phyloP scores from a whole-genome alignment of 1,139 yeast species.

The Suzukiozyma palmioleophila region DNA sequence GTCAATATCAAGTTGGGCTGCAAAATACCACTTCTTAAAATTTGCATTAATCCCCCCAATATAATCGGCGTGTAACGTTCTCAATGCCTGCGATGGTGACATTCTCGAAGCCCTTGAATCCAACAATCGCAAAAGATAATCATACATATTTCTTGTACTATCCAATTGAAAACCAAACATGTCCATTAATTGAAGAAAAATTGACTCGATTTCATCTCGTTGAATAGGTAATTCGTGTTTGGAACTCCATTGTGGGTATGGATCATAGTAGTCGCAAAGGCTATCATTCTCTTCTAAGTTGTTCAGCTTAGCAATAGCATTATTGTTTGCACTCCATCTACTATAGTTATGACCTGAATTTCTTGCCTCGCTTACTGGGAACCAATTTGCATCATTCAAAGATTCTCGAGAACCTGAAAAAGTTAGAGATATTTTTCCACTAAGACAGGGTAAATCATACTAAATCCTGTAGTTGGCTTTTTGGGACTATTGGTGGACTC shows the following conservation, averaged over 20 bases:
- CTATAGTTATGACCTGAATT: conserved; percentile 42
- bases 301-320: conserved; percentile 14
- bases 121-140: conserved; percentile 54
- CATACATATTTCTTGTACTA: conserved; percentile 61
- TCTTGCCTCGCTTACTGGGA: conserved; percentile 49
- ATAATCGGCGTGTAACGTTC: conserved; percentile 65
- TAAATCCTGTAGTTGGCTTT: conserved; percentile 15
- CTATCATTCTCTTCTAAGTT: conserved; percentile 38
- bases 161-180: conserved; percentile 69
- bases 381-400: conserved; percentile 10
- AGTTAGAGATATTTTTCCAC: conserved; percentile 4
- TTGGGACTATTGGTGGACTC: conserved; percentile 9
- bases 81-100: conserved; percentile 50
- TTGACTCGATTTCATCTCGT: conserved; percentile 48
- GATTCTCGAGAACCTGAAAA: conserved; percentile 4
- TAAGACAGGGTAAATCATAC: conserved; percentile 13
- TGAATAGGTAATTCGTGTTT: conserved; percentile 53
- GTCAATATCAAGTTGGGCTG: conserved; percentile 84
- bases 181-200: conserved; percentile 48
- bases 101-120: conserved; percentile 71
- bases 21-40: conserved; percentile 94
- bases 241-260: conserved; percentile 58
- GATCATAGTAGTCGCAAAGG: conserved; percentile 38
- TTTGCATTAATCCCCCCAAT: conserved; percentile 92
- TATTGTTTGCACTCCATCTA: conserved; percentile 30